phyloP scores from a whole-genome alignment of 495 filamentous ascomycete species.

The Niebla homalea region DNA sequence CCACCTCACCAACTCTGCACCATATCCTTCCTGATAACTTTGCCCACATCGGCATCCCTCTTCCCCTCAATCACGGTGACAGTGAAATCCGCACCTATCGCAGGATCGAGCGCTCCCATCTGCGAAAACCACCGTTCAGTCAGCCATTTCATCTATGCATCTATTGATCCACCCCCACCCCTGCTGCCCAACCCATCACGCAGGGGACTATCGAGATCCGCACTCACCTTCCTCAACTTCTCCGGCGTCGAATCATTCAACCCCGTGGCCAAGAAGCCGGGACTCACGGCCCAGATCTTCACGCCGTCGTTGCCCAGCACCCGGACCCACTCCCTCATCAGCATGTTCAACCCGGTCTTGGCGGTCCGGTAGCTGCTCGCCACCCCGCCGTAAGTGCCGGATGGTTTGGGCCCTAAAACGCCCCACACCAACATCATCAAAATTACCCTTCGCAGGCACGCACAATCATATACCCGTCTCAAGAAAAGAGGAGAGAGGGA shows the following conservation, averaged over 20 bases:
- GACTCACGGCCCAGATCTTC: constrained; percentile 42
- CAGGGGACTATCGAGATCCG: too few species aligned
- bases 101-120: constrained; percentile 1
- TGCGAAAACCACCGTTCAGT: background rate
- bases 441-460: too few species aligned
- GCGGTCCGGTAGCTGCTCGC: constrained; percentile 32
- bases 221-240: background rate
- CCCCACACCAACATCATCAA: too few species aligned
- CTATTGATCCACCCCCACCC: too few species aligned
- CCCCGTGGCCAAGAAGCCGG: constrained; percentile 43
- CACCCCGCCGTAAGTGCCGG: constrained; percentile 20
- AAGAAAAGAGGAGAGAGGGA: background rate
- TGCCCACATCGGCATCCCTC: constrained; percentile 27
- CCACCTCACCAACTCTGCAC: constrained; percentile 13
- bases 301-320: constrained; percentile 44
- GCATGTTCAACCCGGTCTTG: constrained; percentile 53
- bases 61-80: constrained; percentile 25
- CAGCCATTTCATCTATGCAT: too few species aligned
- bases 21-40: constrained; percentile 21
- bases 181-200: too few species aligned
- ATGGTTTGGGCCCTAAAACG: too few species aligned
- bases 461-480: background rate
- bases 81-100: constrained; percentile 1
- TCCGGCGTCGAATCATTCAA: constrained; percentile 22
- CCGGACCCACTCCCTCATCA: constrained; percentile 46